Evolutionary conservation across 1,284 basidiomycete species (phyloP).

Genomic region (Athelia psychrophila): DNA sequence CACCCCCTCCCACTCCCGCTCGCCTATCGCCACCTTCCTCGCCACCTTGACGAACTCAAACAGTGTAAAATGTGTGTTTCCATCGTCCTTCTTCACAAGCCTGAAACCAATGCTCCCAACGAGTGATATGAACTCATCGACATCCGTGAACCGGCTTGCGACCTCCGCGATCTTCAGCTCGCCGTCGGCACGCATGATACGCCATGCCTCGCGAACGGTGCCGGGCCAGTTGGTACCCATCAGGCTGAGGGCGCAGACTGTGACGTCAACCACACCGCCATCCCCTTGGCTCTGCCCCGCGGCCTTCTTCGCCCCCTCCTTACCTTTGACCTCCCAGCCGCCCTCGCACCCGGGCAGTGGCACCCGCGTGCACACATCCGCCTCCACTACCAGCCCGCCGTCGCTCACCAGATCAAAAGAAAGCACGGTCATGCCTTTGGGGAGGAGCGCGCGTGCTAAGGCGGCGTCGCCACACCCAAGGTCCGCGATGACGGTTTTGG

Average conservation of each 20-base stretch:
- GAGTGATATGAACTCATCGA: constrained; percentile 74
- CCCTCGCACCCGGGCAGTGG: constrained; percentile 81
- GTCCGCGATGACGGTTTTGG: constrained; percentile 81
- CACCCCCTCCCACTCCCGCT: constrained; percentile 66
- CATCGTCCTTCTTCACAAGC: constrained; percentile 73
- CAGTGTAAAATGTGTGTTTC: constrained; percentile 86
- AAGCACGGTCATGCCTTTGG: constrained; percentile 68
- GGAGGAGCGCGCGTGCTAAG: constrained; percentile 73
- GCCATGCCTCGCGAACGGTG: constrained; percentile 87
- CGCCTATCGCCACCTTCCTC: constrained; percentile 40
- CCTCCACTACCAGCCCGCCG: constrained; percentile 69
- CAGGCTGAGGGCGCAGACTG: constrained; percentile 90
- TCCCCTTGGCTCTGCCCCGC: constrained; percentile 42
- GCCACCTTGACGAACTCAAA: constrained; percentile 80
- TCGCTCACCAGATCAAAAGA: constrained; percentile 84
- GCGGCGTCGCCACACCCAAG: constrained; percentile 95
- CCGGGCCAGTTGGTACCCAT: constrained; percentile 98
- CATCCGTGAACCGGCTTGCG: constrained; percentile 79
- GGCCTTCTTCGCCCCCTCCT: no score
- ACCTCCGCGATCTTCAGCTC: constrained; percentile 94
- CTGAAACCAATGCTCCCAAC: constrained; percentile 81
- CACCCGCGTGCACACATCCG: constrained; percentile 71
- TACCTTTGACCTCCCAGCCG: neutral
- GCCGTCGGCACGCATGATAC: constrained; percentile 83
- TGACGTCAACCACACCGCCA: constrained; percentile 85